Evolutionary conservation across 2,329 filamentous ascomycete species (phyloP), one percentile per base, ranked within the genome.

Genomic region (Colletotrichum sp.): DNA sequence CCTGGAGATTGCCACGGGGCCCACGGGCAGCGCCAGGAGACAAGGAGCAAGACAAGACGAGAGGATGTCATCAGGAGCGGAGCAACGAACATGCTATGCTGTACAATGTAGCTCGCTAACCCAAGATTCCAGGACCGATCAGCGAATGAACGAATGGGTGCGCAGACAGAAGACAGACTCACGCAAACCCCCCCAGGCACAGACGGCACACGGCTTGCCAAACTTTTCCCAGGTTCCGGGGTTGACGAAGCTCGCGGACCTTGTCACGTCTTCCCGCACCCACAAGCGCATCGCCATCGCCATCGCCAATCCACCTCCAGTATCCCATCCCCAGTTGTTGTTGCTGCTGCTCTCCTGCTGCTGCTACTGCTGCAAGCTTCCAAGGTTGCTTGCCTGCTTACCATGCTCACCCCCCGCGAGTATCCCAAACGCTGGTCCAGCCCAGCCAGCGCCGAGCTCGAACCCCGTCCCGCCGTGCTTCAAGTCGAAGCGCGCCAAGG

Each of bases 351-450:
- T n/a, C n/a, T n/a, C n/a, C n/a, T 47, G n/a, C 18, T 43, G 38
- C 11, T 47, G 18, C 38, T 21, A 47, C n/a, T 13, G 43, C 43
- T 47, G n/a, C 43, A 47, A 47, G 43, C 43, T 21, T 47, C 43
- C 43, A 21, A 47, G 43, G 43, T 51, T 51, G 43, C 43, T 51
- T 51, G 43, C 43, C 43, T 59, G 24, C 29, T 27, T n/a, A 43
- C 66, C 59, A 34, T 64, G 43, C 43, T 33, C 21, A 33, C n/a
- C 65, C 68, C 67, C 71, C 43, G 68, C 68, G 71, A 71, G 62
- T 57, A 71, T 67, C 72, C 72, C 72, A 73, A 73, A 73, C 68
- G 34, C 72, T 66, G 71, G 67, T 57, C 54, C 51, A 71, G 67
- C 43, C 61, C 58, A 66, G 71, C 54, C n/a, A 47, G 57, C 36